Evolutionary conservation across 208 protist genomes (phyloP), one percentile per base, ranked within the genome.

Genomic region (Leishmania gerbilli): DNA sequence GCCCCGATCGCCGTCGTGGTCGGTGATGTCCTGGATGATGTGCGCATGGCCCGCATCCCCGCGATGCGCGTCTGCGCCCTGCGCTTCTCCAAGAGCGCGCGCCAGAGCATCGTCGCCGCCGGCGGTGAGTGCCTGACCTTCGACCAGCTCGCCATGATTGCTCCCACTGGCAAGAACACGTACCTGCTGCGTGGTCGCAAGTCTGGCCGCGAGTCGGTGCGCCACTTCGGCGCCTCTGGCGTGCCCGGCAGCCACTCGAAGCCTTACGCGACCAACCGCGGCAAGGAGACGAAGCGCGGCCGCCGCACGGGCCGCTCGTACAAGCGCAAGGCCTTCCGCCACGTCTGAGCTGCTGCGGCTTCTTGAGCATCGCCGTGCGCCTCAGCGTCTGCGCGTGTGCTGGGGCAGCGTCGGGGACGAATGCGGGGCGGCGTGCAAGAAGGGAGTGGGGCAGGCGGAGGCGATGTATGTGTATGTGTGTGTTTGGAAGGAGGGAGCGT

Each of bases 111-210:
- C 89, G 85, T 98, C 62, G 98, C 98, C 60, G 99, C 99, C 56
- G 99, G 99, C 81, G 99, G 99, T 82, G 96, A 99, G 93, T 96
- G 92, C 93, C 89, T 99, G 56, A 99, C 99, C 79, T 99, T 99
- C 81, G 99, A 99, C 90, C 98, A 99, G 88, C 91, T 93, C 78
- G 89, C 90, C 68, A 95, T 99, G 84, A 84, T 97, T 42, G 89
- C 94, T 53, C 99, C 99, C 74, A 99, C 94, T 56, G 99, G 99
- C 64, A 94, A 96, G 84, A 99, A 99, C 88, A 99, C 96, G 81
- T 82, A 99, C 74, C 98, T 99, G 75, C 95, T 99, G 79, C 98
- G 99, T 79, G 99, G 99, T 79, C 95, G 92, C 84, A 96, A 93
- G 84, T 97, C 92, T 67, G 91, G 92, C 58, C 99, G 99, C 80